Percentiles rank a stretch among this genome's conserved stretches.
Evolutionary conservation across 2,329 filamentous ascomycete species (phyloP).

Genomic region (Didymella exigua): DNA sequence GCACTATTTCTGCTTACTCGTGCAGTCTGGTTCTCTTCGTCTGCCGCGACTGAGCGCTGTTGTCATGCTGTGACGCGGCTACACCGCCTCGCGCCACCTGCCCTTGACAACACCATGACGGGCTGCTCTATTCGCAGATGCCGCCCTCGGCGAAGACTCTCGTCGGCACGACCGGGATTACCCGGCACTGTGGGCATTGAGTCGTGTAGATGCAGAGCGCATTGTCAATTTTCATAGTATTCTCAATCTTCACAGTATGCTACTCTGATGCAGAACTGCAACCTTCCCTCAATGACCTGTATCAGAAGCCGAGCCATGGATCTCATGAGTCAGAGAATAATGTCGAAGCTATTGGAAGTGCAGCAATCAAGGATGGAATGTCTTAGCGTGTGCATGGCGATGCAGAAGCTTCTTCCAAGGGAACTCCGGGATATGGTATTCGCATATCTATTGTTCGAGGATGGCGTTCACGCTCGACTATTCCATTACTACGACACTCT

Average conservation of each 20-base stretch:
- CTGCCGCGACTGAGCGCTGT: background rate
- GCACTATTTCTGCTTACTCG: background rate
- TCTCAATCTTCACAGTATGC: conserved; percentile 5
- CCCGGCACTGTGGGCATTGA: background rate
- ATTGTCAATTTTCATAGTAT: conserved; percentile 5
- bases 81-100: conserved; percentile 17
- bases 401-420: conserved; percentile 14
- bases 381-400: conserved; percentile 4
- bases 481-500: conserved; percentile 14
- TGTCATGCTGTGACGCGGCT: conserved; percentile 2
- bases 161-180: conserved; percentile 5
- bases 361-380: background rate
- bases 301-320: background rate
- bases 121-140: background rate
- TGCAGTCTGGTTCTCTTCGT: background rate
- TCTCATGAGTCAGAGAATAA: background rate
- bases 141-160: conserved; percentile 14
- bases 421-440: conserved; percentile 20
- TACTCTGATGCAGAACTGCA: conserved; percentile 1
- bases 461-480: conserved; percentile 9
- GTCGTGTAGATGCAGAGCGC: background rate
- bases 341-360: background rate
- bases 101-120: conserved; percentile 16
- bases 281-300: background rate
- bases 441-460: conserved; percentile 13